Evolutionary conservation across 1,284 basidiomycete genomes (phyloP).

Genomic region (Apiotrichum siamense): DNA sequence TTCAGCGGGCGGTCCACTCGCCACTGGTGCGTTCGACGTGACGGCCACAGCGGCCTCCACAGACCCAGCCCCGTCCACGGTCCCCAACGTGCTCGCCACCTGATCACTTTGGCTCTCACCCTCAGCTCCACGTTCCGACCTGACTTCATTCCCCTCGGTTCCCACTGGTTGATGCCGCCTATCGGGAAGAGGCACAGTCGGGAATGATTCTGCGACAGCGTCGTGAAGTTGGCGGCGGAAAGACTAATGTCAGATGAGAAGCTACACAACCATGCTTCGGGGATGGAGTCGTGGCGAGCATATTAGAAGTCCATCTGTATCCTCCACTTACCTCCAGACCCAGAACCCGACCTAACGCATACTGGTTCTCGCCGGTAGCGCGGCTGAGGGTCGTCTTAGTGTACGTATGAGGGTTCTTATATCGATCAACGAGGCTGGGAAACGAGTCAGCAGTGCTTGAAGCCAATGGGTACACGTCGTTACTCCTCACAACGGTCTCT

Average conservation of each 20-base stretch:
- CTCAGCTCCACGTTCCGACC: too few relatives aligned
- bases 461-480: too few relatives aligned
- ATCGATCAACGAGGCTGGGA: conserved; percentile 23
- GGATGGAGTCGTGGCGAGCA: background rate
- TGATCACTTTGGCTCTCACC: too few relatives aligned
- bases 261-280: background rate
- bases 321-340: conserved; percentile 37
- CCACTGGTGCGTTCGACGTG: too few relatives aligned
- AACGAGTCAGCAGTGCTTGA: too few relatives aligned
- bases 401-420: conserved; percentile 34
- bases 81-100: too few relatives aligned
- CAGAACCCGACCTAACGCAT: conserved; percentile 36
- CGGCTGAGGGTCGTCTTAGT: conserved; percentile 32
- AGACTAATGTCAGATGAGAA: conserved; percentile 19
- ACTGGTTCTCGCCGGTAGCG: conserved; percentile 43
- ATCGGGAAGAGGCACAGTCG: conserved; percentile 32
- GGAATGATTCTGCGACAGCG: conserved; percentile 29
- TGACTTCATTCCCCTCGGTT: background rate
- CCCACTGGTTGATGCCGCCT: conserved; percentile 27
- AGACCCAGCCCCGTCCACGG: too few relatives aligned
- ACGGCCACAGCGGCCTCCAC: too few relatives aligned
- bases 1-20: too few relatives aligned
- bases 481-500: too few relatives aligned
- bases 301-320: background rate
- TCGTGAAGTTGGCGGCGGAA: conserved; percentile 37